Evolutionary conservation across 148 eudicot genomes (phyloP), one percentile per base, ranked within the genome.

Genomic region (Vaccinium darrowii): DNA sequence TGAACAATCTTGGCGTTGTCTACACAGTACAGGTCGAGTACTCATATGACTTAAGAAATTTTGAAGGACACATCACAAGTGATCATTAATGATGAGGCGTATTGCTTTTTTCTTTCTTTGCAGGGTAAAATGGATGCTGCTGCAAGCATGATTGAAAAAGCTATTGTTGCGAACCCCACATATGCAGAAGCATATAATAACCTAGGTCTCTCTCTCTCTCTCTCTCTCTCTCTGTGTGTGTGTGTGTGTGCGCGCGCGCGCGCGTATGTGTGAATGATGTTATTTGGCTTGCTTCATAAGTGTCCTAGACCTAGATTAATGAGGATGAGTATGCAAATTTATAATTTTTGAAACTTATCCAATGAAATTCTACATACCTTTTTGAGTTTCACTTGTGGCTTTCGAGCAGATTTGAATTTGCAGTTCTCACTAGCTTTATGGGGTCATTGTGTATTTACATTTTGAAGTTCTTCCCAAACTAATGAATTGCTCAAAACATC

Each of bases 61-160:
- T 49, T 21, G 18, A 13, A 73, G 67, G 84, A 53, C 19, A 62
- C 5, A 51, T 16, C 15, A 3, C 4, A 15, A 6, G 39, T 21
- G 57, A 49, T n/a, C 53, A 23, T 60, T 18, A 53, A 23, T 85
- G 69, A 86, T 56, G 25, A 57, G 7, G 77, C 69, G 67, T 23
- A 69, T 83, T 85, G 2, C 54, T 78, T 81, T 25, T 27, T 23
- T 65, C 11, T 23, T 23, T 65, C 3, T 72, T 15, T 86, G 60
- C 91, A 97, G 99, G 99, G 99, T 65, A 97, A 97, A 91, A 97
- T 97, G 99, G 99, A 97, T 90, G 98, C 96, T 84, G 99, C 99
- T 84, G 96, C 99, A 79, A 91, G 98, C 91, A 97, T 95, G 99
- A 95, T 97, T 81, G 99, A 97, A 91, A 97, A 93, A 85, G 99